Evolutionary conservation across 495 filamentous ascomycete species (phyloP).

Genomic region (Lasiosphaeriaceae sp.): DNA sequence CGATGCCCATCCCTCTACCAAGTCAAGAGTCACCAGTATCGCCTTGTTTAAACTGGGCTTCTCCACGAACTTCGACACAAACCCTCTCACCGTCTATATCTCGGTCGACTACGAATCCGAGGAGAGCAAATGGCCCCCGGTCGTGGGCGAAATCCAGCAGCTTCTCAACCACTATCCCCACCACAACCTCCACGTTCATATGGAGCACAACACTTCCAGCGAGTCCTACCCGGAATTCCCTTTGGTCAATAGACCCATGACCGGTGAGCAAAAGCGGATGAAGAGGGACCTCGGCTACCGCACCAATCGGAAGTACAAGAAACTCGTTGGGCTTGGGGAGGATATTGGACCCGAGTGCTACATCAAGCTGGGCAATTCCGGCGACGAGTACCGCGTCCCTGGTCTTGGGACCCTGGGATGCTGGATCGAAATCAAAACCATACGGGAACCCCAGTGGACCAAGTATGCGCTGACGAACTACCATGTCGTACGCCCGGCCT

Average conservation of each 20-base stretch:
- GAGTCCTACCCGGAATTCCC: neutral
- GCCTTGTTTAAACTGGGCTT: neutral
- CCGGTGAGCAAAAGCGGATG: neutral
- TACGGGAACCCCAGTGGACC: neutral
- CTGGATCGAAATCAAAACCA: neutral
- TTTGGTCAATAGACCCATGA: neutral
- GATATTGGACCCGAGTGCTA: neutral
- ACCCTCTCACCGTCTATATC: constrained; percentile 1
- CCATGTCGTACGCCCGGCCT: neutral
- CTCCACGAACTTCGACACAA: neutral
- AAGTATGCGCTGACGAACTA: constrained; percentile 1
- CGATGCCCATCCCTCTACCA: neutral
- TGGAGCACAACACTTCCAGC: constrained; percentile 1
- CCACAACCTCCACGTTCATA: constrained; percentile 1
- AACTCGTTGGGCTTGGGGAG: neutral
- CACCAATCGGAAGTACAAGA: neutral
- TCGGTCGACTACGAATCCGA: constrained; percentile 2
- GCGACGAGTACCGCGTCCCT: neutral
- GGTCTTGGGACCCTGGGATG: neutral
- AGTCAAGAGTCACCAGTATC: neutral
- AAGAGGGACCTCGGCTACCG: neutral
- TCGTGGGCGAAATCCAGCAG: neutral
- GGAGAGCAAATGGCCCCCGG: constrained; percentile 5
- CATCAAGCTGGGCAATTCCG: neutral
- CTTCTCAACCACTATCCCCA: neutral